Evolutionary conservation across 306 rosid genomes (phyloP).

Genomic region (Prunus davidiana): DNA sequence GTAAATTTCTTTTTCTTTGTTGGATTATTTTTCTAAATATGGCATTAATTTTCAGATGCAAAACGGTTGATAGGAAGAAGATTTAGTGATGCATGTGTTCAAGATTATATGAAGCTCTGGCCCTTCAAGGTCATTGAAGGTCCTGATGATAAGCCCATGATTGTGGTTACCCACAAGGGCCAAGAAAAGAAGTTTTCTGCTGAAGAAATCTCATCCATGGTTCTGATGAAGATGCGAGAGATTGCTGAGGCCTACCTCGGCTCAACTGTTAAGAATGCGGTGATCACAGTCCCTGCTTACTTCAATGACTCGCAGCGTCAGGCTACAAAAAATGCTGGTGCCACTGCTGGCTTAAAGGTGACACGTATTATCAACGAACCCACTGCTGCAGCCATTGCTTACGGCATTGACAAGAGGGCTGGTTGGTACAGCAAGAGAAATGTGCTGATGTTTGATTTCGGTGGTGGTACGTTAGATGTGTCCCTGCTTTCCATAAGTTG

Average conservation of each 20-base stretch:
- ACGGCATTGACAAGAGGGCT: not conserved
- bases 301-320: not conserved
- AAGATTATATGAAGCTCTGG: not conserved
- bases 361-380: conserved; percentile 9
- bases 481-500: conserved; percentile 6
- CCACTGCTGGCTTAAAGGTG: not conserved
- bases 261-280: not conserved
- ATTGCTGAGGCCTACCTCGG: not conserved
- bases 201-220: not conserved
- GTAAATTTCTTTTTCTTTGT: not conserved
- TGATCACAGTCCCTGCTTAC: conserved; percentile 11
- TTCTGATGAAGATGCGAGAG: not conserved
- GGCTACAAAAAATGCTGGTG: not conserved
- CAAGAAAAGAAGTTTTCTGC: not conserved
- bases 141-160: not conserved
- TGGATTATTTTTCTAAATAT: not conserved
- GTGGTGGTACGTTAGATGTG: conserved; percentile 9
- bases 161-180: not conserved
- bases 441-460: conserved; percentile 3
- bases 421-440: conserved; percentile 1
- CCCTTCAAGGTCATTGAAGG: not conserved
- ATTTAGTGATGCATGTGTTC: not conserved
- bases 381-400: conserved; percentile 5
- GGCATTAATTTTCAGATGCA: not conserved
- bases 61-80: not conserved